Percentiles rank a stretch among this genome's conserved stretches.
These are phyloP conservation scores for Sarcodon sp. DNA, from an alignment of 768 basidiomycete genomes.

Conservation along the genomic window DNA sequence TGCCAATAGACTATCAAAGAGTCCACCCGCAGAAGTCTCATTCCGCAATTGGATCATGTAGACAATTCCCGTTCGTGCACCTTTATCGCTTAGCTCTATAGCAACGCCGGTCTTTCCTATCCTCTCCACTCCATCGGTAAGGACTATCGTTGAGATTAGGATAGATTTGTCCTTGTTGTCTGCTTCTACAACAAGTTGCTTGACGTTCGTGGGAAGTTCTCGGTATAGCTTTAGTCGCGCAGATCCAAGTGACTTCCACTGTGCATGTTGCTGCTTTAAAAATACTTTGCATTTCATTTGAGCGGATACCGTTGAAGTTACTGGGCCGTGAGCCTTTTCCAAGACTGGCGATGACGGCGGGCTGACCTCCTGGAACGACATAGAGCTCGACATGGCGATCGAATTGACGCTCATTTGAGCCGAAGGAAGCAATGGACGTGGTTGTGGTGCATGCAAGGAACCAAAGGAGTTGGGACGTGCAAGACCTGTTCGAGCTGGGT, in stretches of 20 bases:
- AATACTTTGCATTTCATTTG: conserved; percentile 99
- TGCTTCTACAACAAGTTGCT: conserved; percentile 91
- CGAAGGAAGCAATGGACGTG: conserved; percentile 51
- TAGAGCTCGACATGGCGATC: conserved; percentile 25
- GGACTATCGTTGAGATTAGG: conserved; percentile 89
- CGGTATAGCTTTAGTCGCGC: conserved; percentile 81
- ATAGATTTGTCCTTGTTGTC: conserved; percentile 65
- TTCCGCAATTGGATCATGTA: conserved; percentile 97
- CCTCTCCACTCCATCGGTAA: conserved; percentile 92
- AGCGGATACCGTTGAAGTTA: conserved; percentile 66
- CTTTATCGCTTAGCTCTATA: conserved; percentile 86
- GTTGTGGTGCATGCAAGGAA: conserved; percentile 20
- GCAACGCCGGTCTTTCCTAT: conserved; percentile 99
- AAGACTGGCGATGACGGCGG: conserved; percentile 76
- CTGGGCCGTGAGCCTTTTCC: conserved; percentile 49
- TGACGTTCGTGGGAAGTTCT: conserved; percentile 77
- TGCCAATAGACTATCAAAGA: conserved; percentile 78
- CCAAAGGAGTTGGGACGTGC: conserved; percentile 16
- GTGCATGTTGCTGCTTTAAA: conserved; percentile 88
- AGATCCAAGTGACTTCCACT: conserved; percentile 92
- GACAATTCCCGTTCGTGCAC: conserved; percentile 83
- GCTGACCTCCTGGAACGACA: conserved; percentile 48
- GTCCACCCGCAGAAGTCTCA: conserved; percentile 70
- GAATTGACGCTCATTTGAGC: conserved; percentile 42
- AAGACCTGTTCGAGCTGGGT: conserved; percentile 13